Conservation (phyloP, 192 early-diverging fungal species). For the Coemansia sp. region DNA sequence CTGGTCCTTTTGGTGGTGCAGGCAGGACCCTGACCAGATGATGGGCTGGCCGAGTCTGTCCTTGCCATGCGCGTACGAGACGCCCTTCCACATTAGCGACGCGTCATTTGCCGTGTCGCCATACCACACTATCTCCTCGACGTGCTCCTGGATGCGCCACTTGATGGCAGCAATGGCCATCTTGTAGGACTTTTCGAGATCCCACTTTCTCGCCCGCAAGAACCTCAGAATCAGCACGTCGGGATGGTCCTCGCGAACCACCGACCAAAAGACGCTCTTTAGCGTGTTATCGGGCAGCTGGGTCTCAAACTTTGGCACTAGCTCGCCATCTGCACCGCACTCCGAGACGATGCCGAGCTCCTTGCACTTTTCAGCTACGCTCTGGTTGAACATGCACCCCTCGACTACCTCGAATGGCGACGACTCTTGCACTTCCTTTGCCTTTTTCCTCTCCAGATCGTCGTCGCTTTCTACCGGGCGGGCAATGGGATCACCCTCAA, state of each 20-base stretch:
- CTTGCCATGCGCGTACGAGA: conserved; percentile 58
- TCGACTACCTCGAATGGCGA: conserved; percentile 47
- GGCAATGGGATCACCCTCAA: conserved; percentile 33
- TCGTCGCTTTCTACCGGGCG: conserved; percentile 41
- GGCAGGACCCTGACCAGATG: conserved; percentile 54
- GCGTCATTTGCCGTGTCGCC: conserved; percentile 60
- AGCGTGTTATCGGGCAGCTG: conserved; percentile 39
- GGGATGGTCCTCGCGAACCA: conserved; percentile 65
- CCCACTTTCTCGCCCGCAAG: conserved; percentile 88
- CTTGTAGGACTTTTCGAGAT: conserved; percentile 66
- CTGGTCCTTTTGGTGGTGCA: conserved; percentile 67
- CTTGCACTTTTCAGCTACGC: conserved; percentile 30
- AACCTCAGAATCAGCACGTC: conserved; percentile 77
- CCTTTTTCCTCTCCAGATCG: conserved; percentile 29
- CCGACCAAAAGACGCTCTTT: conserved; percentile 61
- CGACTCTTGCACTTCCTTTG: conserved; percentile 29
- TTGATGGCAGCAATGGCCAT: conserved; percentile 73
- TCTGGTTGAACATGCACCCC: conserved; percentile 52
- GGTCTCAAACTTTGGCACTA: conserved; percentile 39
- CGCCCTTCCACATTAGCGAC: conserved; percentile 57
- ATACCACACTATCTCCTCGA: conserved; percentile 59
- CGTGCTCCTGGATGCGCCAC: conserved; percentile 69
- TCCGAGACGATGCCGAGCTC: conserved; percentile 29
- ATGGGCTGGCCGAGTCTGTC: conserved; percentile 62
- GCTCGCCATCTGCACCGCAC: conserved; percentile 11